phyloP scores from a whole-genome alignment of 106 monocot species.

The Phalaenopsis aphrodite region DNA sequence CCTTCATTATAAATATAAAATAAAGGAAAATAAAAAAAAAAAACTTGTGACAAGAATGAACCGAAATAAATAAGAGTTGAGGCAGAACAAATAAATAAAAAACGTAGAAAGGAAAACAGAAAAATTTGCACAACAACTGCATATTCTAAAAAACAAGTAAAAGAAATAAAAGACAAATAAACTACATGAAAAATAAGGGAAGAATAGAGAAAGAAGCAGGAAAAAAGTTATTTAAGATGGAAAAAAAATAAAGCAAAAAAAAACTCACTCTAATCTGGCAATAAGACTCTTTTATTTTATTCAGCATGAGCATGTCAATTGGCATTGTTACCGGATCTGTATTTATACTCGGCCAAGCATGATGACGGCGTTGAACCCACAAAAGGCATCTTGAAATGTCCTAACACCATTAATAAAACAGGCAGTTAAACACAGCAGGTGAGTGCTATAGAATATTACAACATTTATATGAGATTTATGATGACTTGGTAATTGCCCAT shows the following conservation, averaged over 20 bases:
- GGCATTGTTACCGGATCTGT: conserved; percentile 72
- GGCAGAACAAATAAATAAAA: background rate
- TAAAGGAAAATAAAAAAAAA: background rate
- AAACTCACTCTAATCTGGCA: conserved; percentile 77
- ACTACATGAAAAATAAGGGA: background rate
- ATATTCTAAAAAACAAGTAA: background rate
- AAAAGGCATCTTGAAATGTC: conserved; percentile 90
- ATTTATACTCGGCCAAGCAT: conserved; percentile 65
- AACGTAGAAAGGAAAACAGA: background rate
- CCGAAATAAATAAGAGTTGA: background rate
- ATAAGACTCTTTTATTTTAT: conserved; percentile 81
- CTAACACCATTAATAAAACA: conserved; percentile 23
- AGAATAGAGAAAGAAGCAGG: background rate
- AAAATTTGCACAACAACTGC: background rate
- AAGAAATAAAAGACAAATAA: no score
- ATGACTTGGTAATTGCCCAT: background rate
- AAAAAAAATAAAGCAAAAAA: background rate
- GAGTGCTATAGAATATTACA: background rate
- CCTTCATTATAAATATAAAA: no score
- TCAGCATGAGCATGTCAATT: conserved; percentile 82
- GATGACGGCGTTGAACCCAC: conserved; percentile 73
- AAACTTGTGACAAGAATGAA: background rate
- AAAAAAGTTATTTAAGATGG: background rate
- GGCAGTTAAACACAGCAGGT: background rate
- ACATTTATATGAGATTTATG: background rate